Evolutionary conservation across 1,139 yeast species (phyloP).

Genomic region (Debaryomyces udenii): DNA sequence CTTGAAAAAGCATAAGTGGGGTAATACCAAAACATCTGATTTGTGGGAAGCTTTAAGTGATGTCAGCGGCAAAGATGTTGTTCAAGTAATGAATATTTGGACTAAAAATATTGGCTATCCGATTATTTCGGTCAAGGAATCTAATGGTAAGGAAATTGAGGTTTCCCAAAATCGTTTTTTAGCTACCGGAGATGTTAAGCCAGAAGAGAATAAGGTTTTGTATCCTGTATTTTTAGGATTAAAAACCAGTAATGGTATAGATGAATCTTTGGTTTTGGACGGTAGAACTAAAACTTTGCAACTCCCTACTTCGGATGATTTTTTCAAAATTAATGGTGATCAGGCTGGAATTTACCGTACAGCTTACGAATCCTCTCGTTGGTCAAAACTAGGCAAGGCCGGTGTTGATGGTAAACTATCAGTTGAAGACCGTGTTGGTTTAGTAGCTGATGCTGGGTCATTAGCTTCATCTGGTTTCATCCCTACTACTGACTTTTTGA

Average conservation of each 20-base stretch:
- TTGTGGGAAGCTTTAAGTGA: constrained; percentile 79
- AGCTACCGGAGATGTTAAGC: constrained; percentile 79
- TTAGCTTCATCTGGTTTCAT: constrained; percentile 75
- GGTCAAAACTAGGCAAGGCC: constrained; percentile 73
- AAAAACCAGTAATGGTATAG: constrained; percentile 67
- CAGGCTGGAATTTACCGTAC: constrained; percentile 86
- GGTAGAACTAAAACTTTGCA: constrained; percentile 55
- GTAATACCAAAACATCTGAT: constrained; percentile 80
- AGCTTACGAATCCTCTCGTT: constrained; percentile 72
- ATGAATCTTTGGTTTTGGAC: constrained; percentile 61
- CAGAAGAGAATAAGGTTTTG: constrained; percentile 59
- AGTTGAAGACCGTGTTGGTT: constrained; percentile 83
- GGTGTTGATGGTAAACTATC: constrained; percentile 67
- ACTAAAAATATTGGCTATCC: constrained; percentile 86
- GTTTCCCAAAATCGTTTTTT: constrained; percentile 78
- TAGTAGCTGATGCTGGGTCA: constrained; percentile 80
- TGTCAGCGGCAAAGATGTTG: constrained; percentile 78
- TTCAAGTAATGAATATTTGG: constrained; percentile 80
- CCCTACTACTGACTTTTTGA: constrained; percentile 64
- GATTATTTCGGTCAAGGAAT: constrained; percentile 59
- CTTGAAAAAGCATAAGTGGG: constrained; percentile 73
- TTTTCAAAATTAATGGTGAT: constrained; percentile 79
- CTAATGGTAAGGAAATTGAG: constrained; percentile 43
- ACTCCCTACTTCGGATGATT: constrained; percentile 49
- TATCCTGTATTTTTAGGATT: constrained; percentile 86